Evolutionary conservation across 2,329 filamentous ascomycete species (phyloP).

Genomic region (Myotisia sp.): DNA sequence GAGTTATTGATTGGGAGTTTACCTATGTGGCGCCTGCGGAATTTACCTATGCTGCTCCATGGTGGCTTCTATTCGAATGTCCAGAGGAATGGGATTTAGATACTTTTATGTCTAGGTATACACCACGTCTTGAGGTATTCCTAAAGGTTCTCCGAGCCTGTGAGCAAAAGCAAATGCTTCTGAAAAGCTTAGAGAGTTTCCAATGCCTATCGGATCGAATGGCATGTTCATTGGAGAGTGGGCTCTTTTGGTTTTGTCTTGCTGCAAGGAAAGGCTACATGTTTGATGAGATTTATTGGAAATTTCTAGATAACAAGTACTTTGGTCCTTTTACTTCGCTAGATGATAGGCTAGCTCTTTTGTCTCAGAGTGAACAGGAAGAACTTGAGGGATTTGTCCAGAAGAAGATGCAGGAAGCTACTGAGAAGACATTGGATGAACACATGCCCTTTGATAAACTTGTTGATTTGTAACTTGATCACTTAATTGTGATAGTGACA

Average conservation of each 20-base stretch:
- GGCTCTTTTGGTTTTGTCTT: slow-evolving; percentile 17
- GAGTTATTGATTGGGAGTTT: slow-evolving; percentile 21
- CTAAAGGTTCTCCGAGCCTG: slow-evolving; percentile 14
- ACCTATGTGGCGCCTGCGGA: slow-evolving; percentile 14
- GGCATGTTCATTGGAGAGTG: slow-evolving; percentile 15
- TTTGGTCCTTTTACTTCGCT: slow-evolving; percentile 14
- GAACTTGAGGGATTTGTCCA: slow-evolving; percentile 5
- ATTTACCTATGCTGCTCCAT: slow-evolving; percentile 14
- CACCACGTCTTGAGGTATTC: slow-evolving; percentile 15
- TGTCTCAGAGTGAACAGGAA: slow-evolving; percentile 10
- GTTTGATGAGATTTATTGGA: slow-evolving; percentile 19
- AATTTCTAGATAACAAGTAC: slow-evolving; percentile 13
- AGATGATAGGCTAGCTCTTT: slow-evolving; percentile 13
- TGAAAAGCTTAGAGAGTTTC: slow-evolving; percentile 9
- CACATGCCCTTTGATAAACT: slow-evolving; percentile 6
- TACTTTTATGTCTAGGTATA: slow-evolving; percentile 16
- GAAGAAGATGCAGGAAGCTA: slow-evolving; percentile 9
- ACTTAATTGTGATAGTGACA: too few relatives aligned
- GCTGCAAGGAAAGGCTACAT: slow-evolving; percentile 17
- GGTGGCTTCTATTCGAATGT: slow-evolving; percentile 14
- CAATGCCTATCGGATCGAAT: slow-evolving; percentile 15
- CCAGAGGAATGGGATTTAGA: slow-evolving; percentile 15
- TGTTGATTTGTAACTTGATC: too few relatives aligned
- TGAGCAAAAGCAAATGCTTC: slow-evolving; percentile 12
- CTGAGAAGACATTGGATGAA: slow-evolving; percentile 5